These are phyloP conservation scores for Dryas octopetala DNA, from an alignment of 306 rosid genomes.

Conservation along the genomic window DNA sequence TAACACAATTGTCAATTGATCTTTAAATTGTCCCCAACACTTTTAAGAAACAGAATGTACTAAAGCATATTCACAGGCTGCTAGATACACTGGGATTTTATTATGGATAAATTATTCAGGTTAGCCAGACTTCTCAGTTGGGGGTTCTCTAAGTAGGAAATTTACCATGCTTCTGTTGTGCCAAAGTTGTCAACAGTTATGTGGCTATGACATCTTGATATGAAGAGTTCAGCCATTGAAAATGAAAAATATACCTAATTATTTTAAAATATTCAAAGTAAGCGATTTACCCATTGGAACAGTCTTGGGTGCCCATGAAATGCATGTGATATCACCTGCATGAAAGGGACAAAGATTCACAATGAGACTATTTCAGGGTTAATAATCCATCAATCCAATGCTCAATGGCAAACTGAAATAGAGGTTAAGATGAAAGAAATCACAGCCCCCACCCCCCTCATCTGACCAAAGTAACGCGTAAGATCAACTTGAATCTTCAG, in stretches of 20 bases:
- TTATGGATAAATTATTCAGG: neutral
- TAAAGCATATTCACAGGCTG: neutral
- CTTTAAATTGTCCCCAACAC: neutral
- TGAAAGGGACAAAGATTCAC: slow-evolving; percentile 9
- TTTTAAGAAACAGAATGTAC: neutral
- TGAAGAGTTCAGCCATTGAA: neutral
- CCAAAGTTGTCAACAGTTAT: neutral
- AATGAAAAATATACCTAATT: neutral
- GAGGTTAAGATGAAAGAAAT: neutral
- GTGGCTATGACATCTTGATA: neutral
- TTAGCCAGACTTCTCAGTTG: neutral
- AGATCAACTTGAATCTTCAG: neutral
- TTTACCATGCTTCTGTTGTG: neutral
- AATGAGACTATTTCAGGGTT: neutral
- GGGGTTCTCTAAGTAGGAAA: neutral
- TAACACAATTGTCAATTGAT: neutral
- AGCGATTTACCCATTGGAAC: slow-evolving; percentile 57
- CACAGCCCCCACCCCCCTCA: neutral
- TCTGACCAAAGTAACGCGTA: neutral
- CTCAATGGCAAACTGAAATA: neutral
- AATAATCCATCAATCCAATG: neutral
- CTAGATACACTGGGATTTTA: neutral
- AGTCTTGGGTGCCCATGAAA: slow-evolving; percentile 79
- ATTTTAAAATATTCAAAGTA: neutral
- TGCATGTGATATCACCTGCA: slow-evolving; percentile 84